Percentiles rank a stretch among this genome's conserved stretches.
phyloP scores from a whole-genome alignment of 1,139 yeast species.

The Yamadazyma triangularis region DNA sequence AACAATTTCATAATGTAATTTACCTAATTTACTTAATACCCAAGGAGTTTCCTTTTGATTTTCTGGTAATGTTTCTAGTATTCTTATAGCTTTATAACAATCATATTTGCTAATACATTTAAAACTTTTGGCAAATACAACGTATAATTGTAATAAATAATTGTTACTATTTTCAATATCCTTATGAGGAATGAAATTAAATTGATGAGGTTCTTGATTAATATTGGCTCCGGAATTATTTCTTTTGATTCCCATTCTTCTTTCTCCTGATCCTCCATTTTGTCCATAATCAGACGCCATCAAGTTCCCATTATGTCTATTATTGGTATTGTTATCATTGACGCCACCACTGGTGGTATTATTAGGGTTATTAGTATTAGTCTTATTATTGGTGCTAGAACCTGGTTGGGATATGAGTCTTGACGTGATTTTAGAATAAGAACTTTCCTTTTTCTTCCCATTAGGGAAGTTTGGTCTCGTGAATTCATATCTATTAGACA shows the following conservation, averaged over 20 bases:
- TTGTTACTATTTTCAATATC: conserved; percentile 40
- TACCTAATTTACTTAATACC: conserved; percentile 77
- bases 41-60: conserved; percentile 74
- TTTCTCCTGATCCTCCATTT: conserved; percentile 1
- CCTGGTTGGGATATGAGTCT: conserved; percentile 45
- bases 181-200: conserved; percentile 13
- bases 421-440: conserved; percentile 49
- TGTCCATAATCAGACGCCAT: conserved; percentile 1
- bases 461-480: conserved; percentile 24
- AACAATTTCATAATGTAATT: conserved; percentile 81
- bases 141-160: conserved; percentile 49
- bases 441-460: conserved; percentile 19
- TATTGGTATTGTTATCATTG: background rate
- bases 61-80: conserved; percentile 59
- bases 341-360: background rate
- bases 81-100: conserved; percentile 74
- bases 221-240: conserved; percentile 7
- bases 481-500: conserved; percentile 23
- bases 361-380: conserved; percentile 1
- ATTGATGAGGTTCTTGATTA: background rate
- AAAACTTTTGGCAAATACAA: conserved; percentile 60
- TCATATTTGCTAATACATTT: conserved; percentile 67
- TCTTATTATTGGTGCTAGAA: background rate
- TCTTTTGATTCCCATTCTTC: conserved; percentile 1
- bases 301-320: background rate